phyloP scores from a whole-genome alignment of 257 asterid species.

The Petrea volubilis region DNA sequence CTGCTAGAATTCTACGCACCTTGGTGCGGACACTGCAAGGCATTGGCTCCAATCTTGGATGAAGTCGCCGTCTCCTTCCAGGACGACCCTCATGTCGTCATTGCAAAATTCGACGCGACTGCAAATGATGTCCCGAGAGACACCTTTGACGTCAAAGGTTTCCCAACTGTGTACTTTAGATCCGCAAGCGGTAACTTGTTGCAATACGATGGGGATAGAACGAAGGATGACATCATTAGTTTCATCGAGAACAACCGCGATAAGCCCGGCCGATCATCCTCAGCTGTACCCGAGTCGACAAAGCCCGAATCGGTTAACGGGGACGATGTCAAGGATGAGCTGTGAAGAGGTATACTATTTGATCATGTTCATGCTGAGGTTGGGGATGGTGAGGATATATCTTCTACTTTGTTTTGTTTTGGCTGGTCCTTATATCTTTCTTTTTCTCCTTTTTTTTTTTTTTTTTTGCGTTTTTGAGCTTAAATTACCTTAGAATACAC shows the following conservation, averaged over 20 bases:
- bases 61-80: constrained; percentile 72
- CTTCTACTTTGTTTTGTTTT: constrained; percentile 18
- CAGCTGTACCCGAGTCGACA: constrained; percentile 26
- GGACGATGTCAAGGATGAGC: constrained; percentile 62
- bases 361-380: too few species aligned
- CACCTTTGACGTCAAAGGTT: constrained; percentile 62
- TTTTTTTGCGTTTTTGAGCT: too few species aligned
- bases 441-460: too few species aligned
- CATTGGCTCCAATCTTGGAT: constrained; percentile 79
- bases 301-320: constrained; percentile 27
- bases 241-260: constrained; percentile 57
- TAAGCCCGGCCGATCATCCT: constrained; percentile 23
- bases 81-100: constrained; percentile 56
- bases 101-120: constrained; percentile 81
- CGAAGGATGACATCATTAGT: constrained; percentile 66
- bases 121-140: constrained; percentile 68
- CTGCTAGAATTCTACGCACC: constrained; percentile 82
- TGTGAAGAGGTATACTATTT: too few species aligned
- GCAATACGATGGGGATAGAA: constrained; percentile 57
- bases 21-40: constrained; percentile 90
- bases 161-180: constrained; percentile 78
- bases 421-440: too few species aligned
- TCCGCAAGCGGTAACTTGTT: constrained; percentile 57
- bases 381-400: too few species aligned
- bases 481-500: too few species aligned